Evolutionary conservation across 129 eudicot species (phyloP).

Genomic region (Lonicera japonica): DNA sequence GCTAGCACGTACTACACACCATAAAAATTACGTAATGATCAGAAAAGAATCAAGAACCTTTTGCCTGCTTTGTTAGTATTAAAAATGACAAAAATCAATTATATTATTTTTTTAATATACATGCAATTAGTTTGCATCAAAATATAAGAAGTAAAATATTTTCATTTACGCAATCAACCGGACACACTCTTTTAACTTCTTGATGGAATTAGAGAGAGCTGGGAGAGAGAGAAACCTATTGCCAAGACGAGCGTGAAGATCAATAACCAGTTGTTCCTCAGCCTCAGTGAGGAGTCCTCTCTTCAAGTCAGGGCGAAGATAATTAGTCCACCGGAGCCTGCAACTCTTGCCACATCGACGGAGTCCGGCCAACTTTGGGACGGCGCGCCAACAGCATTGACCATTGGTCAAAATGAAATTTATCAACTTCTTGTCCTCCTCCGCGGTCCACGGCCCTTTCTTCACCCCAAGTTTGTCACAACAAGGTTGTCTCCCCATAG

Average conservation of each 20-base stretch:
- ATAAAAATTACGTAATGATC: too few species aligned
- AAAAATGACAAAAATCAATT: too few species aligned
- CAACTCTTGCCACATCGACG: slow-evolving; percentile 97
- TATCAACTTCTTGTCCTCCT: slow-evolving; percentile 91
- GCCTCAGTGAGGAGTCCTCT: slow-evolving; percentile 79
- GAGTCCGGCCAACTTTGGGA: slow-evolving; percentile 91
- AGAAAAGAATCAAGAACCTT: too few species aligned
- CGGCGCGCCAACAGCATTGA: slow-evolving; percentile 99
- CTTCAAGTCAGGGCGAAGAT: slow-evolving; percentile 96
- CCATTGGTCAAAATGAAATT: slow-evolving; percentile 84
- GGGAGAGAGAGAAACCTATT: slow-evolving; percentile 34
- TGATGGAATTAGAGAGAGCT: background rate
- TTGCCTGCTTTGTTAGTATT: too few species aligned
- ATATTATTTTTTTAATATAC: too few species aligned
- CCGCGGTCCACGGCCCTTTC: slow-evolving; percentile 99
- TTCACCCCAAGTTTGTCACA: slow-evolving; percentile 97
- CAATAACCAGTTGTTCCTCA: slow-evolving; percentile 90
- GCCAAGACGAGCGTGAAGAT: slow-evolving; percentile 96
- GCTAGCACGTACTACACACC: too few species aligned
- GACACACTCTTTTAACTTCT: too few species aligned
- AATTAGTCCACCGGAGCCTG: slow-evolving; percentile 95
- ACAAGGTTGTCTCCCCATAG: slow-evolving; percentile 99
- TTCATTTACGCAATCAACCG: too few species aligned
- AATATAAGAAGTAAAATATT: too few species aligned
- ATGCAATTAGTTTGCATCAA: too few species aligned